phyloP scores from a whole-genome alignment of 2,329 filamentous ascomycete genomes.

The Diaporthe vexans region DNA sequence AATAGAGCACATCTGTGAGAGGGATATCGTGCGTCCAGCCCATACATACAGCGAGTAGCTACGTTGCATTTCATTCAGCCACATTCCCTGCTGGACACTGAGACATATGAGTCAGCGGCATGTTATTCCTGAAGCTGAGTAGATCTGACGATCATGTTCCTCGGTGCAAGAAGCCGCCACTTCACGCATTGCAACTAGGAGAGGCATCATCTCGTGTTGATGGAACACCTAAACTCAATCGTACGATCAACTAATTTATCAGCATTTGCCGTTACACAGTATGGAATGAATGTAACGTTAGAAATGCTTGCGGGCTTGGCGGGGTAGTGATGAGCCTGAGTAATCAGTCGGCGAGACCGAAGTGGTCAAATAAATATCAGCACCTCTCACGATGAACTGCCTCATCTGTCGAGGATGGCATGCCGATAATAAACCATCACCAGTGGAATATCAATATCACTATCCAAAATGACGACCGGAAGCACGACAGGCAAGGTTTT shows the following conservation, averaged over 20 bases:
- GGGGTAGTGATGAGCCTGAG: background rate
- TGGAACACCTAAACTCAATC: too few relatives aligned
- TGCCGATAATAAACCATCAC: background rate
- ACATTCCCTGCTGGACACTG: too few relatives aligned
- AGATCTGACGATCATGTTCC: too few relatives aligned
- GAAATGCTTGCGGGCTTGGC: background rate
- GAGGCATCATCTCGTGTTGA: too few relatives aligned
- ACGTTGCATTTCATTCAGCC: too few relatives aligned
- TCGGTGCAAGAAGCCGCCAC: too few relatives aligned
- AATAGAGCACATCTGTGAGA: too few relatives aligned
- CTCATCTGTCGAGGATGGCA: background rate
- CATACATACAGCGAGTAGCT: too few relatives aligned
- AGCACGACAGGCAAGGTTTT: conserved; percentile 8
- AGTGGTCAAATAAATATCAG: background rate
- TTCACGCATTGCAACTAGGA: too few relatives aligned
- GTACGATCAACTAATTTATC: background rate
- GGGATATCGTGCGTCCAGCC: too few relatives aligned
- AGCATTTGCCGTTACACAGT: background rate
- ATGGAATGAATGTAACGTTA: background rate
- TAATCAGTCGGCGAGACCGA: background rate
- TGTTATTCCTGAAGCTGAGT: too few relatives aligned
- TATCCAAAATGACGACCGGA: conserved; percentile 9
- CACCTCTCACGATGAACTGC: background rate
- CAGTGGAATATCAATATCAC: background rate
- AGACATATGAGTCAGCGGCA: too few relatives aligned